Evolutionary conservation across 2,329 filamentous ascomycete species (phyloP).

Genomic region (Westerdykella aurantiaca): DNA sequence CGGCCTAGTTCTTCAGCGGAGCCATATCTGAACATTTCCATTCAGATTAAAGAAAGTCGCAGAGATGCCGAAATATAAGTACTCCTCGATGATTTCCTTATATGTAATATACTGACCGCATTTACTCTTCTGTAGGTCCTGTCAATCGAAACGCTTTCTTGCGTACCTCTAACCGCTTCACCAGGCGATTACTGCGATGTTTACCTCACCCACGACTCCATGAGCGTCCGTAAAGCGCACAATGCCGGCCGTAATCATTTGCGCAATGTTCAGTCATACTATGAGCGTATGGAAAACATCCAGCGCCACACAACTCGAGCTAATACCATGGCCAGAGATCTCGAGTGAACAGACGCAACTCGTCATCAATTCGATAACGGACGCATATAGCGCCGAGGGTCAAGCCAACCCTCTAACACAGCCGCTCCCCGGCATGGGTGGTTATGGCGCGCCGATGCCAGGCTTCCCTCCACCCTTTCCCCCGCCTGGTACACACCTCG

Average conservation of each 20-base stretch:
- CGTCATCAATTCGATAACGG: slow-evolving; percentile 96
- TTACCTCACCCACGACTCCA: slow-evolving; percentile 98
- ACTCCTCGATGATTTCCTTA: slow-evolving; percentile 3
- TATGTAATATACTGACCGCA: slow-evolving; percentile 10
- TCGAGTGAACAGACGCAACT: slow-evolving; percentile 97
- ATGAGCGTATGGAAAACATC: slow-evolving; percentile 63
- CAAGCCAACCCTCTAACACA: slow-evolving; percentile 81
- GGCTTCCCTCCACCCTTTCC: slow-evolving; percentile 53
- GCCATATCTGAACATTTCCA: too few relatives aligned
- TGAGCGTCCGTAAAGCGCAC: slow-evolving; percentile 98
- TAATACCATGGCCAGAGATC: slow-evolving; percentile 59
- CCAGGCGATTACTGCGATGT: slow-evolving; percentile 97
- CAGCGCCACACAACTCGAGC: neutral
- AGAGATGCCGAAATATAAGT: slow-evolving; percentile 80
- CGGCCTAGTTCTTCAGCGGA: too few relatives aligned
- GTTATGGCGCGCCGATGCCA: slow-evolving; percentile 50
- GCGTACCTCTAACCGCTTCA: slow-evolving; percentile 7
- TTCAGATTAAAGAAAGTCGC: too few relatives aligned
- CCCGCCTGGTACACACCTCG: slow-evolving; percentile 15
- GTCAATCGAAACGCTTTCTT: slow-evolving; percentile 7
- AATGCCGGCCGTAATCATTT: slow-evolving; percentile 95
- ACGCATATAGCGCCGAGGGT: slow-evolving; percentile 89
- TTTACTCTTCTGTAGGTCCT: slow-evolving; percentile 64
- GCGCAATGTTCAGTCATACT: slow-evolving; percentile 97
- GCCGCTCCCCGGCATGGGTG: slow-evolving; percentile 44